Evolutionary conservation across 768 basidiomycete genomes (phyloP), one percentile per base, ranked within the genome.

Genomic region (Lactarius tabidus): DNA sequence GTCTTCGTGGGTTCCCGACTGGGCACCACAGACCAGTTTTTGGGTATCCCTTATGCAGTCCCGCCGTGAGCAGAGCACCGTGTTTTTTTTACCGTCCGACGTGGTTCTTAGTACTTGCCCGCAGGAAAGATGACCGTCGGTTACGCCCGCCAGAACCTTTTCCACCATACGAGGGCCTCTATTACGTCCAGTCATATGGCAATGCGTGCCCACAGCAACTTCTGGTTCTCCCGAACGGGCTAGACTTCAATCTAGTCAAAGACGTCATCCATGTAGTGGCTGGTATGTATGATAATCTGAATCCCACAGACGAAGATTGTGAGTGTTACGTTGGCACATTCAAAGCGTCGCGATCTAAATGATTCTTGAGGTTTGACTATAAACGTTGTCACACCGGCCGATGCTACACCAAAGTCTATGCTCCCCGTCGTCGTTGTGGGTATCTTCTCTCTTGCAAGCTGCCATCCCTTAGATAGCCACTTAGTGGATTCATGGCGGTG

Each of bases 81-180:
- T 15, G 38, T 2, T 38, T 38, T 38, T 5, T 38, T 38, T 38
- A 1, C 38, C 14, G 38, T 28, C 39, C 28, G 8, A 18, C 36
- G 26, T 36, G 0, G 15, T 23, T 18, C 17, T 15, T 15, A 12
- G 23, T 23, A n/a, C 14, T 26, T 35, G 29, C 55, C 17, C 23
- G 26, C 45, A 79, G 78, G 23, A 70, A 71, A 1, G 71, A 73
- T 26, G 68, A 77, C 8, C 71, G 74, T 2, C 79, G 80, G 1
- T 79, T 81, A 62, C 74, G 70, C 29, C 70, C 62, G 14, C 79
- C 81, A 7, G 58, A 69, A 31, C 48, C 70, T 5, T 14, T 45
- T 26, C 18, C 17, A 0, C 66, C 64, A 2, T 71, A 72, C 52
- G 48, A 53, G 5, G 73, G 72, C 14, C 29, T 20, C 20, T 60